Evolutionary conservation across 805 yeast species (phyloP), one percentile per base, ranked within the genome.

Genomic region (Osmozyma mogii): DNA sequence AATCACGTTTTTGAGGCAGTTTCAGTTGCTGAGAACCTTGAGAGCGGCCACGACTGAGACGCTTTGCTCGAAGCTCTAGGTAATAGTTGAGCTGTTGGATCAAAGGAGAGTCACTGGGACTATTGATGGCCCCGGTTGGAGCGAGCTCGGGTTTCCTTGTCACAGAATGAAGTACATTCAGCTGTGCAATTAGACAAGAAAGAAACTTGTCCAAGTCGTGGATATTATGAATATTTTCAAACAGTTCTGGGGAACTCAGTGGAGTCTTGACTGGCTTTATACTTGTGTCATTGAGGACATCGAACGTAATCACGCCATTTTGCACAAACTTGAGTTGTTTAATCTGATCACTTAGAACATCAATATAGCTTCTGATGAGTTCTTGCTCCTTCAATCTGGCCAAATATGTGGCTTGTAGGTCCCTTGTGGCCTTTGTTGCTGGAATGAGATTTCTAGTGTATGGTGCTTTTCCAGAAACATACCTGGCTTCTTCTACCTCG

Each of bases 251-350:
- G 8, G 35, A 9, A 11, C 27, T 37, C 31, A 28, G 40, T 17
- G 32, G 19, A 8, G 34, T 24, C n/a, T 14, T 31, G 15, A 31
- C 29, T 19, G 27, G 31, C 27, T 28, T 37, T n/a, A 18, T 30
- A 28, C 25, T 30, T 34, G 7, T 39, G 13, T 49, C 41, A 28
- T 50, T 52, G 22, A 62, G 43, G 2, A 67, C 66, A 40, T 62
- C 68, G 30, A 58, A 49, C 0, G 68, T 56, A 28, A 63, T 61
- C 22, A 61, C 65, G 4, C 69, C 69, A 36, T 56, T 61, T 38
- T 61, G 64, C 4, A 62, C 65, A 40, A 63, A 61, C 26, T 48
- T 51, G 19, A 63, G 49, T 36, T 62, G 68, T 33, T 61, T 61
- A 34, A 63, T 63, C 38, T 63, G 69, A 35, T 58, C 60, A 28